Conservation (phyloP, 768 basidiomycete genomes). For the Sporobolomyces phaffii region DNA sequence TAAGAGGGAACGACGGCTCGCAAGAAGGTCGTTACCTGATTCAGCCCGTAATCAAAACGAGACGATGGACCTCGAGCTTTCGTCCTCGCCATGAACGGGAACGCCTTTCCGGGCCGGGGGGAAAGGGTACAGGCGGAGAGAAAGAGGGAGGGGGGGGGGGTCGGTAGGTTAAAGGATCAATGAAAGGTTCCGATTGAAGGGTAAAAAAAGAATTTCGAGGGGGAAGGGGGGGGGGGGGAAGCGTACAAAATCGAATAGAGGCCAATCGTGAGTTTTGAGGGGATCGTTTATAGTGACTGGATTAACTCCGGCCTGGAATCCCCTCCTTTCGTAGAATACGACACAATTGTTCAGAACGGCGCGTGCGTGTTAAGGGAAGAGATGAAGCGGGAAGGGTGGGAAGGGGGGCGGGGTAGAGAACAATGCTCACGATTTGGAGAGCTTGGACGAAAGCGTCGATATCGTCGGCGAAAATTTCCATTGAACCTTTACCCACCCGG, state of each 20-base stretch:
- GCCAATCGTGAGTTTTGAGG: background rate
- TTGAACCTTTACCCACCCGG: no score
- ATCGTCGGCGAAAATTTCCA: conserved; percentile 32
- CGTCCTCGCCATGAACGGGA: background rate
- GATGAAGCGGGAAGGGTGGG: background rate
- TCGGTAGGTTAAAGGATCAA: no score
- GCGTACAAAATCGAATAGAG: background rate
- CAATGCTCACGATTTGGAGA: background rate
- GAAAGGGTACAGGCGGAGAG: no score
- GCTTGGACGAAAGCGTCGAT: background rate
- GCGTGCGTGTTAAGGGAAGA: no score
- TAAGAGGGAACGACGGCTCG: no score
- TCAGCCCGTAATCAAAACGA: background rate
- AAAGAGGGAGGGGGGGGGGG: no score
- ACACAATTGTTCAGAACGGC: no score
- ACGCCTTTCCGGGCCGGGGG: background rate
- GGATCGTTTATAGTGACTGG: background rate
- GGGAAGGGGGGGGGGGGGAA: no score
- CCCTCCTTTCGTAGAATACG: no score
- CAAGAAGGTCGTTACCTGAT: background rate
- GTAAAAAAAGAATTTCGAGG: no score
- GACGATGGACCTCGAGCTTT: background rate
- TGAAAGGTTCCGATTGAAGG: no score
- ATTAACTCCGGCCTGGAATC: conserved; percentile 1
- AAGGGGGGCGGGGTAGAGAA: background rate